These are phyloP conservation scores for Pisolithus sp. DNA, from an alignment of 768 basidiomycete genomes.

Conservation along the genomic window DNA sequence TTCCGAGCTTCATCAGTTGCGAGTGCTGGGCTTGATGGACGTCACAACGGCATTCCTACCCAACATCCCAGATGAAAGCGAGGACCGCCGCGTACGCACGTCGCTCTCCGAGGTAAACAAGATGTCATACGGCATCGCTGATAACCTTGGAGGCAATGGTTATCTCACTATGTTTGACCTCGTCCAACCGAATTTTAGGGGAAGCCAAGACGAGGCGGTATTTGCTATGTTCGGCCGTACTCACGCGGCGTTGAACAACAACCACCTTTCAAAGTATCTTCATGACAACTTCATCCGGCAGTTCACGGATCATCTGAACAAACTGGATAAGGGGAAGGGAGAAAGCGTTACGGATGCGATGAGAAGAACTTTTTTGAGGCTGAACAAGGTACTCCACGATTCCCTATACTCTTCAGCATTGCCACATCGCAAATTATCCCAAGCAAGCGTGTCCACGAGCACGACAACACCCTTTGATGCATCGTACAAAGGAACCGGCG, in stretches of 20 bases:
- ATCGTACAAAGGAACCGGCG: conserved; percentile 61
- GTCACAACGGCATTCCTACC: conserved; percentile 61
- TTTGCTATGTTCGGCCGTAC: conserved; percentile 95
- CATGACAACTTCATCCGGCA: conserved; percentile 70
- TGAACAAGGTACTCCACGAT: conserved; percentile 80
- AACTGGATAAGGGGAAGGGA: conserved; percentile 27
- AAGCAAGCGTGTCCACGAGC: conserved; percentile 43
- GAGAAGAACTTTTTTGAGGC: conserved; percentile 77
- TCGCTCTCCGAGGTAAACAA: conserved; percentile 82
- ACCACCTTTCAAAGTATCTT: conserved; percentile 73
- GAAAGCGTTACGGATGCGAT: conserved; percentile 72
- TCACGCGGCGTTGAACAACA: conserved; percentile 50
- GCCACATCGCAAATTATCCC: conserved; percentile 65
- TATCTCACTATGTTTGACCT: conserved; percentile 87
- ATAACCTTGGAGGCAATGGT: conserved; percentile 76
- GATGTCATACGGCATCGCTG: conserved; percentile 96
- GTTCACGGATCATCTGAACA: conserved; percentile 54
- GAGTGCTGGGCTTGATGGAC: conserved; percentile 96
- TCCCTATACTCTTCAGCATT: conserved; percentile 40
- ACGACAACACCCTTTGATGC: conserved; percentile 34
- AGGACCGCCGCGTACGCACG: conserved; percentile 87
- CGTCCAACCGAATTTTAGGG: conserved; percentile 80
- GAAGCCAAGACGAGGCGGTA: conserved; percentile 70
- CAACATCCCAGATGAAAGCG: conserved; percentile 77
- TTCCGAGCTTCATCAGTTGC: conserved; percentile 75